Conservation (phyloP, 129 eudicot species). For the Flaveria trinervia region DNA sequence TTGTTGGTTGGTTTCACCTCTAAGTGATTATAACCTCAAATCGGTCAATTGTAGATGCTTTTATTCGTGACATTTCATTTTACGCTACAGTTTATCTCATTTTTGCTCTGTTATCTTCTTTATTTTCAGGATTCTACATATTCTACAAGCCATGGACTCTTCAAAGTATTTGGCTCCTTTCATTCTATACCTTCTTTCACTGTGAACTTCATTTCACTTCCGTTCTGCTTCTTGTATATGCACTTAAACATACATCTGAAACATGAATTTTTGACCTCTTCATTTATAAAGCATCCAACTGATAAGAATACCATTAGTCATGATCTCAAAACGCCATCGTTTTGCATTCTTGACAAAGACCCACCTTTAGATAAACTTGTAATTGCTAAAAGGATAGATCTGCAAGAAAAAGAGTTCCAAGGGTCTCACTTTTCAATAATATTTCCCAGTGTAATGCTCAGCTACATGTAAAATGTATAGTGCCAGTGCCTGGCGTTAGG, state of each 20-base stretch:
- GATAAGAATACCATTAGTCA: constrained; percentile 14
- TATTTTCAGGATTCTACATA: constrained; percentile 41
- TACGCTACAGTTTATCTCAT: neutral
- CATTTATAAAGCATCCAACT: neutral
- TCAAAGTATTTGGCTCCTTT: constrained; percentile 47
- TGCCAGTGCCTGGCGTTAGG: constrained; percentile 72
- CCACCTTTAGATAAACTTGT: neutral
- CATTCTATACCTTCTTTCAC: constrained; percentile 50
- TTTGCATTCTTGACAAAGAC: neutral
- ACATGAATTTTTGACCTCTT: constrained; percentile 26
- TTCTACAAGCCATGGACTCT: constrained; percentile 36
- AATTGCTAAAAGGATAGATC: constrained; percentile 29
- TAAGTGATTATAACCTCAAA: neutral
- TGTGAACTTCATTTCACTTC: constrained; percentile 54
- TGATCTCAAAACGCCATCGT: neutral
- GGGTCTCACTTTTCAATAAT: constrained; percentile 18
- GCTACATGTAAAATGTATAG: constrained; percentile 29
- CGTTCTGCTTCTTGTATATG: constrained; percentile 54
- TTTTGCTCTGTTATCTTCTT: neutral
- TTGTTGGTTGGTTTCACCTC: neutral
- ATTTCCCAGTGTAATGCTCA: neutral
- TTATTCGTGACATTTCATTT: neutral
- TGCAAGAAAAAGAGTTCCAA: constrained; percentile 18
- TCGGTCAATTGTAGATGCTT: neutral
- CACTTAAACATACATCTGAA: constrained; percentile 50